phyloP scores from a whole-genome alignment of 345 rosid species.

The Corchorus capsularis region DNA sequence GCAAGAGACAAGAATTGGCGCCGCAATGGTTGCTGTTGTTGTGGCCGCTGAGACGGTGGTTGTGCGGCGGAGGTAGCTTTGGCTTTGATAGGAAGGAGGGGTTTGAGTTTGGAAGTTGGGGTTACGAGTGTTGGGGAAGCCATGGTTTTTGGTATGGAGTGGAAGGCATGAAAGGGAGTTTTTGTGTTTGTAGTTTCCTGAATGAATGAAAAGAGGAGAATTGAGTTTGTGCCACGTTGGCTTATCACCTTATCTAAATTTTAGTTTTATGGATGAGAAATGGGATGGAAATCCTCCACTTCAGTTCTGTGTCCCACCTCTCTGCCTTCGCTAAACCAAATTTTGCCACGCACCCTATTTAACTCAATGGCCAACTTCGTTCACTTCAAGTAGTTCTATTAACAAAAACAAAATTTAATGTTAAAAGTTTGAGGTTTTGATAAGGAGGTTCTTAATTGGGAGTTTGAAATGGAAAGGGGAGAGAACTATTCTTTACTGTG shows the following conservation, averaged over 20 bases:
- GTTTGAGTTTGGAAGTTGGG: constrained; percentile 48
- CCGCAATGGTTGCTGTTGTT: constrained; percentile 34
- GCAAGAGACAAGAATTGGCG: constrained; percentile 60
- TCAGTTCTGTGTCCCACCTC: too few species aligned
- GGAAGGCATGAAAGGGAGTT: constrained; percentile 7
- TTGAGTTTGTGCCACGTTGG: constrained; percentile 64
- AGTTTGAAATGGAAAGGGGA: too few species aligned
- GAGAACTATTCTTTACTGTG: too few species aligned
- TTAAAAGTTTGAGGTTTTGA: too few species aligned
- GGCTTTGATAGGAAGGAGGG: constrained; percentile 34
- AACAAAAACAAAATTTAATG: too few species aligned
- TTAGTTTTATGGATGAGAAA: constrained; percentile 37
- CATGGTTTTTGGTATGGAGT: constrained; percentile 42
- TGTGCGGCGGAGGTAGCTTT: constrained; percentile 20
- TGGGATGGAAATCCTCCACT: too few species aligned
- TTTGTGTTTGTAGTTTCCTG: constrained; percentile 18
- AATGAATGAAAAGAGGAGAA: constrained; percentile 4
- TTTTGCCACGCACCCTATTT: too few species aligned
- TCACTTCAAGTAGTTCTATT: too few species aligned
- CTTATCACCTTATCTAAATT: constrained; percentile 86
- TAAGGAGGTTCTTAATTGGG: too few species aligned
- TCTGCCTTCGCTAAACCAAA: too few species aligned
- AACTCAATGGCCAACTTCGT: too few species aligned
- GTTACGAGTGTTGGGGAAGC: constrained; percentile 72
- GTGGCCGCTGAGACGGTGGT: constrained; percentile 13